Base-by-base conservation (phyloP, 1,284 basidiomycete genomes). In the Retiboletus flavoniger region DNA sequence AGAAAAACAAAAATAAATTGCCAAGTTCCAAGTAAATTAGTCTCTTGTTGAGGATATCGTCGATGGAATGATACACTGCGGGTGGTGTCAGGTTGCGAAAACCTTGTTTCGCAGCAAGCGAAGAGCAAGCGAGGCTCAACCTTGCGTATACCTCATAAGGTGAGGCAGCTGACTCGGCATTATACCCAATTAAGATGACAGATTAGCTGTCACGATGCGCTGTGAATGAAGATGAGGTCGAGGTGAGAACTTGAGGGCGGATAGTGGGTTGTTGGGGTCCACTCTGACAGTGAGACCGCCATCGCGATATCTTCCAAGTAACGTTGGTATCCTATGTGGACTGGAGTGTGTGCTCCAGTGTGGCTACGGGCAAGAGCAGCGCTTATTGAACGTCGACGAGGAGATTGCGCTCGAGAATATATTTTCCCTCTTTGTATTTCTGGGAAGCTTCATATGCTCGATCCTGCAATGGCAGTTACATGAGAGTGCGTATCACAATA, bases 391-490 rank as follows among this genome's bases (percentile, higher is more conserved):
- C 88, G 65, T 91, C 89, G 62, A 85, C 78, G 64, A 95, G 86
- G 65, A 95, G 79, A 67, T 91, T 91, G 67, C 92, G 88, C 74
- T 99, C 96, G 55, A 99, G 88, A 70, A 99, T 98, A 72, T 85
- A 98, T 77, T 95, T 95, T 71, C 94, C 94, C 77, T 99, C 96
- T 72, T 99, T 99, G 82, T 99, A 99, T 73, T 92, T 94, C 79
- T 99, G 95, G 13, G 84, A 81, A 8, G 78, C 68, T 67, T 97
- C 94, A 69, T 88, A 98, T 7, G 96, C 96, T 53, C 84, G 83
- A 72, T 97, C 95, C 95, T 97, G 66, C 31, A 16, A 44, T 38
- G 6, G 35, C 10, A 36, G 17, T 49, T 31, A 17, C 10, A 41
- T 41, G 40, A 55, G 58, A 44, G 26, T 8, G 45, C 35, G 26